Evolutionary conservation across 2,329 filamentous ascomycete genomes (phyloP), one percentile per base, ranked within the genome.

Genomic region (Claviceps lovelessii): DNA sequence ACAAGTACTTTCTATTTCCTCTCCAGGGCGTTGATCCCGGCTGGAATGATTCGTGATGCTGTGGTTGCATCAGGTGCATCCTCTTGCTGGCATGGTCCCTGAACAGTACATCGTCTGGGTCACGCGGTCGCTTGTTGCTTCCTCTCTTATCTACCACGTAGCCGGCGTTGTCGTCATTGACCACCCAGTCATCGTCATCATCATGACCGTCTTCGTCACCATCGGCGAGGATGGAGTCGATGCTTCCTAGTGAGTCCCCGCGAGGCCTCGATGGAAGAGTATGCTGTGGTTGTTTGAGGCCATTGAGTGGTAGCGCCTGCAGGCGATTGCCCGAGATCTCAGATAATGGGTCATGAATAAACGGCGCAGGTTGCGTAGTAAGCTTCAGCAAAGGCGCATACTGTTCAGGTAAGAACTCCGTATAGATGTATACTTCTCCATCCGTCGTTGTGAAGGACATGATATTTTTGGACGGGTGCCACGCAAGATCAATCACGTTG

Each of bases 11-110:
- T 59, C 93, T 79, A 67, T 95, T 93, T 1, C 93, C 93, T 58
- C 89, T 83, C 94, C 93, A 98, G 0, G 91, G 91, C 0, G 93
- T 98, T 54, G 90, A 90, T 1, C 93, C 91, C 0, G 91, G 88
- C 67, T 98, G 94, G 67, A 98, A 95, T 2, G 91, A 73, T 53
- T 85, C 81, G 62, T 98, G 94, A 41, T 86, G 79, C 61, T 83
- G 78, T 1, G 90, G 84, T 59, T 81, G 61, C 53, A 71, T 61
- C 8, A 79, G 63, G 50, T 76, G 73, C 9, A 71, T 69, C 9
- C 78, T 73, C 63, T 83, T 83, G 62, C 62, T 75, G 3, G 71
- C 60, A 29, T 70, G 70, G 9, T 71, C 71, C 1, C 67, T 72
- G 49, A 63, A 15, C 31, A 37, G 64, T 15, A 69, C 70, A 58